Percentiles rank a stretch among this genome's conserved stretches.
These are phyloP conservation scores for Gardenia jasminoides DNA, from an alignment of 257 asterid species.

Conservation along the genomic window DNA sequence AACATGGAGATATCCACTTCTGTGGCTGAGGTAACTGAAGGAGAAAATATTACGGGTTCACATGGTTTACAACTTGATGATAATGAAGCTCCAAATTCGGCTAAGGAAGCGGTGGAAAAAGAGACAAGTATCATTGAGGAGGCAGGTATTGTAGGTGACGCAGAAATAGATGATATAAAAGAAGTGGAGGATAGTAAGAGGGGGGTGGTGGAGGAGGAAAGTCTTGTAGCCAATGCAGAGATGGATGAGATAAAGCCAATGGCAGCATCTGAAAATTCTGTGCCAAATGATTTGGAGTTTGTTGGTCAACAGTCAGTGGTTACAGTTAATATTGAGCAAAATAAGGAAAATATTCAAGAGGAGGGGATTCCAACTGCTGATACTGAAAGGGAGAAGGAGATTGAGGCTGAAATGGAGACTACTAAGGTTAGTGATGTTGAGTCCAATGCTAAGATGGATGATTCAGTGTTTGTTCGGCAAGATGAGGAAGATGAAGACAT, in stretches of 20 bases:
- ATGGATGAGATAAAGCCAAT: background rate
- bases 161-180: slow-evolving; percentile 16
- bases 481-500: slow-evolving; percentile 61
- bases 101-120: slow-evolving; percentile 28
- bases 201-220: background rate
- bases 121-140: slow-evolving; percentile 23
- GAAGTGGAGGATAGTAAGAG: background rate
- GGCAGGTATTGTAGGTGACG: slow-evolving; percentile 20
- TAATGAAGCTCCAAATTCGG: slow-evolving; percentile 13
- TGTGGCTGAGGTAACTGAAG: slow-evolving; percentile 24
- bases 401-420: slow-evolving; percentile 42
- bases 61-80: slow-evolving; percentile 15
- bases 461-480: slow-evolving; percentile 37
- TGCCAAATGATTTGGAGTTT: slow-evolving; percentile 5
- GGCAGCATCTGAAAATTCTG: background rate
- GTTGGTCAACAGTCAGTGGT: background rate
- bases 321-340: background rate
- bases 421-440: slow-evolving; percentile 48
- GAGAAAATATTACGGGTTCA: slow-evolving; percentile 28
- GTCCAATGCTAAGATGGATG: slow-evolving; percentile 44
- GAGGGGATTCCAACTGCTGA: slow-evolving; percentile 36
- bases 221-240: background rate
- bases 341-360: slow-evolving; percentile 23
- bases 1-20: slow-evolving; percentile 23
- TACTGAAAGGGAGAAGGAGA: slow-evolving; percentile 33